These are phyloP conservation scores for Coniosporium apollinis DNA, from an alignment of 495 filamentous ascomycete species.

Conservation along the genomic window DNA sequence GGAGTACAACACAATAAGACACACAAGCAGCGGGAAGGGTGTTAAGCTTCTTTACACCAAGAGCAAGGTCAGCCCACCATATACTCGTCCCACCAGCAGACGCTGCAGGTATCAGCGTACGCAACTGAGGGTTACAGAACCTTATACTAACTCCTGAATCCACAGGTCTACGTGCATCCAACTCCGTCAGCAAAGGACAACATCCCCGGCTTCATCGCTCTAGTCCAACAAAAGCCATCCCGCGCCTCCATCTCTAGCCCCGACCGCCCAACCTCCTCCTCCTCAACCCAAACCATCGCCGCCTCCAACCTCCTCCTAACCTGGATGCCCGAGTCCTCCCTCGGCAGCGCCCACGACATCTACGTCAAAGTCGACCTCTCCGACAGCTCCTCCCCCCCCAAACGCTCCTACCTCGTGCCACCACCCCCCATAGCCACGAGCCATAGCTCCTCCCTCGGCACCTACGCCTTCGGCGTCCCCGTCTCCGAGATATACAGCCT, in stretches of 20 bases:
- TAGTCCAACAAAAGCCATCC: conserved; percentile 69
- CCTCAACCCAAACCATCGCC: conserved; percentile 32
- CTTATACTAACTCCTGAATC: neutral
- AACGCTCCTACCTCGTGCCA: conserved; percentile 79
- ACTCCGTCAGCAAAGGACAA: conserved; percentile 89
- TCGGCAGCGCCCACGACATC: conserved; percentile 70
- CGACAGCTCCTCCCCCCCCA: conserved; percentile 63
- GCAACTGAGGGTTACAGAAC: too few relatives aligned
- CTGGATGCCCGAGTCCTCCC: conserved; percentile 82
- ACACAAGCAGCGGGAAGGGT: conserved; percentile 58
- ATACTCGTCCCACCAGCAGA: neutral
- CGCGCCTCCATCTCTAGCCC: conserved; percentile 16
- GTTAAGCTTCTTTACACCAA: conserved; percentile 95
- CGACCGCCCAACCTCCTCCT: conserved; percentile 23
- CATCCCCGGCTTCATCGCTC: conserved; percentile 85
- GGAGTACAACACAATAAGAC: conserved; percentile 90
- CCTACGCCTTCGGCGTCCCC: conserved; percentile 85
- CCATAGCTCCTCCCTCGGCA: conserved; percentile 51
- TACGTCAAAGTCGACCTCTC: conserved; percentile 91
- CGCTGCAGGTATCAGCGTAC: neutral
- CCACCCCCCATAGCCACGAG: conserved; percentile 71
- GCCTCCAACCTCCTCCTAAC: conserved; percentile 63
- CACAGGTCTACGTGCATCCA: conserved; percentile 89
- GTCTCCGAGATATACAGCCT: conserved; percentile 80
- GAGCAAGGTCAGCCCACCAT: conserved; percentile 50